phyloP scores from a whole-genome alignment of 352 stramenopile species.

The Pythium monospermum region DNA sequence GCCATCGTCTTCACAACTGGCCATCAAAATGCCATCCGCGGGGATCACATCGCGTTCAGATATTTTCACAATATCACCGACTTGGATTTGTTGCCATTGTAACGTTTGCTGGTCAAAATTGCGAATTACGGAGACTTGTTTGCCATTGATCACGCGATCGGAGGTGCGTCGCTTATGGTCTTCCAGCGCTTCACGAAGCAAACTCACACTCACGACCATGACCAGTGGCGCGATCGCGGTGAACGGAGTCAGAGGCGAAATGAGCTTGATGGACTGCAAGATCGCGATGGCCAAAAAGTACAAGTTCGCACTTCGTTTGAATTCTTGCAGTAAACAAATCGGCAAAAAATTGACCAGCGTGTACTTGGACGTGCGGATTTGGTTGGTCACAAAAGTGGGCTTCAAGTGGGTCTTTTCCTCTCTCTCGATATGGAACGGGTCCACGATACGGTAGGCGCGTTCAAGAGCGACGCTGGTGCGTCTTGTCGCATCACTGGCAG shows the following conservation, averaged over 20 bases:
- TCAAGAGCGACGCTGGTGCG: too few relatives aligned
- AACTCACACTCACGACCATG: conserved; percentile 74
- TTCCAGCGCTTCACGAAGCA: conserved; percentile 75
- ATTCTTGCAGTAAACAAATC: conserved; percentile 69
- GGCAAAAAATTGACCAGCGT: conserved; percentile 65
- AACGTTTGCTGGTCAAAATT: conserved; percentile 57
- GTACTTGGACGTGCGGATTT: conserved; percentile 91
- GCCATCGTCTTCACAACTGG: conserved; percentile 77
- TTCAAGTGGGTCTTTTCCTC: conserved; percentile 49
- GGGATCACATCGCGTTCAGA: conserved; percentile 84
- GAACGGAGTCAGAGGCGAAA: conserved; percentile 64
- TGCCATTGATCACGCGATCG: conserved; percentile 59
- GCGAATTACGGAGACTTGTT: conserved; percentile 46
- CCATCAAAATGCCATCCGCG: conserved; percentile 89
- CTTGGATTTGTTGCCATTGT: conserved; percentile 71
- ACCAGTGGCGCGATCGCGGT: conserved; percentile 78
- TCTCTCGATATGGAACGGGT: conserved; percentile 55
- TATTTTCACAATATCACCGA: conserved; percentile 85
- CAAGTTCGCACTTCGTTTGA: conserved; percentile 90
- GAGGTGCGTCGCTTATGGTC: conserved; percentile 56
- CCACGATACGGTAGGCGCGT: conserved; percentile 47
- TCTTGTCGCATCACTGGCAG: too few relatives aligned
- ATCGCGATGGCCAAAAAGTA: conserved; percentile 93
- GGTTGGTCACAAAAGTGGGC: conserved; percentile 65
- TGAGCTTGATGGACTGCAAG: conserved; percentile 87